Evolutionary conservation across 805 yeast species (phyloP).

Genomic region (Debaryomyces hansenii): DNA sequence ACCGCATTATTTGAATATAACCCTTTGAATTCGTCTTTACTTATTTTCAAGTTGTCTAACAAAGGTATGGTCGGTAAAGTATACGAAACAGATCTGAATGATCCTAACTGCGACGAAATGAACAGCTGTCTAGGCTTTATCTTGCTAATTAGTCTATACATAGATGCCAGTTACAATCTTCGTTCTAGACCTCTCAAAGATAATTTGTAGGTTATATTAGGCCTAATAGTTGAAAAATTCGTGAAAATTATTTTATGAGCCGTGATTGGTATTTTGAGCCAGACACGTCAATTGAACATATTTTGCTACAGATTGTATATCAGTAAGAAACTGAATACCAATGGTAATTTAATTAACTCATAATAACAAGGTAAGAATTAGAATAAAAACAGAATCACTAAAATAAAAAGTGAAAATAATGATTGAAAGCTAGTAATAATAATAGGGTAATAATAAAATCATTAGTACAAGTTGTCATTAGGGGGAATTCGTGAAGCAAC

Average conservation of each 20-base stretch:
- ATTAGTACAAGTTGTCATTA: not conserved
- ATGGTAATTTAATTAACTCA: too few relatives aligned
- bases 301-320: too few relatives aligned
- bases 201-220: too few relatives aligned
- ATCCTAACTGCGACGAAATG: not conserved
- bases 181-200: too few relatives aligned
- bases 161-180: not conserved
- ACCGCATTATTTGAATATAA: conserved; percentile 32
- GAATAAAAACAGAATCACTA: not conserved
- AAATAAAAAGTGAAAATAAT: not conserved
- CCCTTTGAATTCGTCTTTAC: conserved; percentile 31
- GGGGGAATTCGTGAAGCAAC: not conserved
- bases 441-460: not conserved
- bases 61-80: conserved; percentile 31
- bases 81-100: conserved; percentile 24
- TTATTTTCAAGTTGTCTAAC: conserved; percentile 28
- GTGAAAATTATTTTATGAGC: too few relatives aligned
- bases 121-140: not conserved
- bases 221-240: not conserved
- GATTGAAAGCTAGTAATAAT: too few relatives aligned
- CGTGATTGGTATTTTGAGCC: too few relatives aligned
- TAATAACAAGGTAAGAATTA: too few relatives aligned
- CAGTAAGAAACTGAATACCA: too few relatives aligned
- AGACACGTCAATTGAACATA: too few relatives aligned
- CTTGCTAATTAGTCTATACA: conserved; percentile 4